These are phyloP conservation scores for Paecilomyces sp. DNA, from an alignment of 2,329 filamentous ascomycete species.

Conservation along the genomic window DNA sequence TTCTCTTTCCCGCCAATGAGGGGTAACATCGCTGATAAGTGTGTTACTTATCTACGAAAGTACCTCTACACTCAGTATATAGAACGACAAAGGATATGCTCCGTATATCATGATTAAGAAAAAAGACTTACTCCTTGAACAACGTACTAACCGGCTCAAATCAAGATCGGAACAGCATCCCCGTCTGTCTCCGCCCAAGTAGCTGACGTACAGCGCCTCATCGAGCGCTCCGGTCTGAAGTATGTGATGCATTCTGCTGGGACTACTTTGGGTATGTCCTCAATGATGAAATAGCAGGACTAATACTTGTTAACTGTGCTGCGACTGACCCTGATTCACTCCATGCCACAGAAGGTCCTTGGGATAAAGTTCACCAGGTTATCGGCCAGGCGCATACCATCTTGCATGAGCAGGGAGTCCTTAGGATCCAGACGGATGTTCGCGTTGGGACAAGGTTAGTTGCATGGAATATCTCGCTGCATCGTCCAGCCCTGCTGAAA, in stretches of 20 bases:
- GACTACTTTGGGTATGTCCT: constrained; percentile 72
- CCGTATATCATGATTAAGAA: not conserved
- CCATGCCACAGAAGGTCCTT: constrained; percentile 64
- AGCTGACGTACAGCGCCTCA: constrained; percentile 77
- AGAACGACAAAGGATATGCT: not conserved
- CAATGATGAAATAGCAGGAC: not conserved
- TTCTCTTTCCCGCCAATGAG: not conserved
- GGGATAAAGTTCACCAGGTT: constrained; percentile 78
- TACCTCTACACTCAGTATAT: not conserved
- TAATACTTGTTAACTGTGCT: not conserved
- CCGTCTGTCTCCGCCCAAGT: constrained; percentile 76
- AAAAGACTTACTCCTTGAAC: not conserved
- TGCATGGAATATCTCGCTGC: not conserved
- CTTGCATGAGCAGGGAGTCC: constrained; percentile 68
- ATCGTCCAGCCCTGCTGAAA: constrained; percentile 6
- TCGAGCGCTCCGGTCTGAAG: constrained; percentile 71
- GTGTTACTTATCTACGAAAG: not conserved
- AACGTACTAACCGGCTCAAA: not conserved
- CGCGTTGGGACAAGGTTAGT: constrained; percentile 67
- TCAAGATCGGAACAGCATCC: constrained; percentile 68
- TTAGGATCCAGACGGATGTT: constrained; percentile 83
- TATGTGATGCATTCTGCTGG: constrained; percentile 91
- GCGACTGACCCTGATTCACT: constrained; percentile 3
- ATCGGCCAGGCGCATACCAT: constrained; percentile 80
- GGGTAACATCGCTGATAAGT: not conserved